These are phyloP conservation scores for Rubia balearica DNA, from an alignment of 305 asterid species.

Conservation along the genomic window DNA sequence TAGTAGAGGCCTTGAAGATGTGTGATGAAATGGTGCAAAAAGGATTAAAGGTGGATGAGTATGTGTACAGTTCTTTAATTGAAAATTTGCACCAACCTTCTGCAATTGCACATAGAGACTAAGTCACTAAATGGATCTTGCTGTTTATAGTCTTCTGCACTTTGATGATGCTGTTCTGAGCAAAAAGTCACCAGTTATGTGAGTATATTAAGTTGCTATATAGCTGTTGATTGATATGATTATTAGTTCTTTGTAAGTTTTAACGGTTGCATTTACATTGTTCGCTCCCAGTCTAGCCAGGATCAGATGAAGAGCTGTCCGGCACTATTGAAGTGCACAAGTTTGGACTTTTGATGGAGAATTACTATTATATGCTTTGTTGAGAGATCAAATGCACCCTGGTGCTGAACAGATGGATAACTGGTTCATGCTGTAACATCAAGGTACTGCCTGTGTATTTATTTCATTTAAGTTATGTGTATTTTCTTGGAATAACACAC, in stretches of 20 bases:
- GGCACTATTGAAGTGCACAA: neutral
- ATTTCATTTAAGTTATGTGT: neutral
- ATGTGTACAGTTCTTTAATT: slow-evolving; percentile 56
- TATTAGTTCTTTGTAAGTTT: neutral
- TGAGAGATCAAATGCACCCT: neutral
- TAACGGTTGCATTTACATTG: neutral
- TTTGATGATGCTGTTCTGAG: neutral
- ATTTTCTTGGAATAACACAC: neutral
- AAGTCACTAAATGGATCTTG: slow-evolving; percentile 31
- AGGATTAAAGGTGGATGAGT: slow-evolving; percentile 58
- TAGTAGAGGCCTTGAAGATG: slow-evolving; percentile 46
- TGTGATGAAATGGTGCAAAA: slow-evolving; percentile 49
- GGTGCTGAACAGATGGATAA: neutral
- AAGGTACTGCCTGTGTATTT: neutral
- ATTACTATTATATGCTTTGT: neutral
- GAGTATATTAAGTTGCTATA: slow-evolving; percentile 1
- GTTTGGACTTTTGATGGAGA: neutral
- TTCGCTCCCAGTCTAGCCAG: slow-evolving; percentile 3
- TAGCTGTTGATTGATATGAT: neutral
- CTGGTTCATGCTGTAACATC: neutral
- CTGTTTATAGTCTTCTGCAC: neutral
- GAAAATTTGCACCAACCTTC: slow-evolving; percentile 42
- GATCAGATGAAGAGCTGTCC: neutral
- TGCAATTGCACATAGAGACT: slow-evolving; percentile 29
- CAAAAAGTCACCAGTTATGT: neutral